A percentile compares a stretch with the other conserved stretches of the same genome.
phyloP scores from a whole-genome alignment of 768 basidiomycete genomes.

The Trametes cubensis region DNA sequence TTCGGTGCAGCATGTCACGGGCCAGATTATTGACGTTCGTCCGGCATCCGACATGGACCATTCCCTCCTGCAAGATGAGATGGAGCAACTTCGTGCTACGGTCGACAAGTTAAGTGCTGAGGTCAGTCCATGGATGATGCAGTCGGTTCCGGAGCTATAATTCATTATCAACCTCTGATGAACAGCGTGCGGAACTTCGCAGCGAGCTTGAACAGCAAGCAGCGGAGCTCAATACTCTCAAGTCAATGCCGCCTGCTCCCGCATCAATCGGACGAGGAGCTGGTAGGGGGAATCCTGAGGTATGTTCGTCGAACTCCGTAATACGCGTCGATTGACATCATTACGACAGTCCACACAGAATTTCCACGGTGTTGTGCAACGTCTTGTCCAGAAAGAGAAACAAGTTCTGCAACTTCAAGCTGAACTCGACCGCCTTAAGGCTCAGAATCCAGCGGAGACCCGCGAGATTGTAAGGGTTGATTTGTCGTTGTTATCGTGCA shows the following conservation, averaged over 20 bases:
- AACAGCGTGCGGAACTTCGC: slow-evolving; percentile 53
- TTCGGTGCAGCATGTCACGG: slow-evolving; percentile 69
- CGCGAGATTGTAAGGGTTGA: slow-evolving; percentile 59
- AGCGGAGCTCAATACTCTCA: slow-evolving; percentile 70
- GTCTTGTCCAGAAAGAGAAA: slow-evolving; percentile 83
- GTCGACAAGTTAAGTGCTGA: slow-evolving; percentile 69
- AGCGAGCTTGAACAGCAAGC: slow-evolving; percentile 61
- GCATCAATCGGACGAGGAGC: slow-evolving; percentile 42
- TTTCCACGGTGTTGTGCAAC: slow-evolving; percentile 75
- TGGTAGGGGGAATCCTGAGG: slow-evolving; percentile 61
- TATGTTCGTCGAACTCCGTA: slow-evolving; percentile 29
- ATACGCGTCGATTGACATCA: not conserved
- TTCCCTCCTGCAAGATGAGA: slow-evolving; percentile 60
- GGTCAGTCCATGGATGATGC: slow-evolving; percentile 40
- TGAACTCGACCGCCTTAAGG: slow-evolving; percentile 66
- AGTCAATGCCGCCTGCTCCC: slow-evolving; percentile 49
- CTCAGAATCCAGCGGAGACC: slow-evolving; percentile 56
- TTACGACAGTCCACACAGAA: slow-evolving; percentile 43
- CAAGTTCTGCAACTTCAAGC: slow-evolving; percentile 74
- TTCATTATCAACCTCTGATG: not conserved
- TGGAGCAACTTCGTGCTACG: slow-evolving; percentile 57
- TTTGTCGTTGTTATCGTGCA: not conserved
- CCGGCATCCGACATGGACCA: slow-evolving; percentile 42
- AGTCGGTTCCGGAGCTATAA: not conserved
- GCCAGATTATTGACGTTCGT: slow-evolving; percentile 60